Evolutionary conservation across 495 filamentous ascomycete species (phyloP).

Genomic region (Venustampulla echinocandica): DNA sequence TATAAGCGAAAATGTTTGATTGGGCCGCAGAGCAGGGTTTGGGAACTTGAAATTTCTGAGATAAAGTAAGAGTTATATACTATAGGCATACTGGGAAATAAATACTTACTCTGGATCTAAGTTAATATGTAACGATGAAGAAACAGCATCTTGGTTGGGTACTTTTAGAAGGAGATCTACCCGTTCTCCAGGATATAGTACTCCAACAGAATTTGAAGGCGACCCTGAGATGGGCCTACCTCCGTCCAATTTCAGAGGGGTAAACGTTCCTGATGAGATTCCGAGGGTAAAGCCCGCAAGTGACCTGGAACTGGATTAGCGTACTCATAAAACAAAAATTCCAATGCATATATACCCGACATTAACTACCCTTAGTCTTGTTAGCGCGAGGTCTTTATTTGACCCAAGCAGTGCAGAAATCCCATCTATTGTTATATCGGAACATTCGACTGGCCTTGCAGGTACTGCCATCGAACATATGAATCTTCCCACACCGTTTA

Average conservation of each 20-base stretch:
- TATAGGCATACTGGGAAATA: not conserved
- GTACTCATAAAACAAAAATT: not conserved
- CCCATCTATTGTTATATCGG: slow-evolving; percentile 14
- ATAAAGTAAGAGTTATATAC: not conserved
- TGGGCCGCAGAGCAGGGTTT: slow-evolving; percentile 35
- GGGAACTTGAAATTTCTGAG: slow-evolving; percentile 38
- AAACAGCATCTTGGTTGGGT: not conserved
- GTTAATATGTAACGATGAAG: slow-evolving; percentile 20
- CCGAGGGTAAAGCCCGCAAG: slow-evolving; percentile 35
- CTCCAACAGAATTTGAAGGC: slow-evolving; percentile 29
- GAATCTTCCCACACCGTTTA: slow-evolving; percentile 42
- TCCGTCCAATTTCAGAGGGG: slow-evolving; percentile 35
- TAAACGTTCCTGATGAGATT: slow-evolving; percentile 26
- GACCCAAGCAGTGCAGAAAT: not conserved
- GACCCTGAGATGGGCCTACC: slow-evolving; percentile 27
- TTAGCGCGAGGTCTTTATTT: not conserved
- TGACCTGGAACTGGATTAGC: slow-evolving; percentile 27
- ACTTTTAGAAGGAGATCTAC: slow-evolving; percentile 34
- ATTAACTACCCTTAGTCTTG: slow-evolving; percentile 12
- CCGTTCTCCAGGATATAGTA: slow-evolving; percentile 42
- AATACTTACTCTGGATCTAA: slow-evolving; percentile 36
- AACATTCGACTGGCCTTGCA: slow-evolving; percentile 38
- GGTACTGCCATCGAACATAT: slow-evolving; percentile 41
- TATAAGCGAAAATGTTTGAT: slow-evolving; percentile 34
- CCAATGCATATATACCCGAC: slow-evolving; percentile 3